Evolutionary conservation across 164 flowering plant genomes (phyloP), one percentile per base, ranked within the genome.

Genomic region (Tinospora cordifolia): DNA sequence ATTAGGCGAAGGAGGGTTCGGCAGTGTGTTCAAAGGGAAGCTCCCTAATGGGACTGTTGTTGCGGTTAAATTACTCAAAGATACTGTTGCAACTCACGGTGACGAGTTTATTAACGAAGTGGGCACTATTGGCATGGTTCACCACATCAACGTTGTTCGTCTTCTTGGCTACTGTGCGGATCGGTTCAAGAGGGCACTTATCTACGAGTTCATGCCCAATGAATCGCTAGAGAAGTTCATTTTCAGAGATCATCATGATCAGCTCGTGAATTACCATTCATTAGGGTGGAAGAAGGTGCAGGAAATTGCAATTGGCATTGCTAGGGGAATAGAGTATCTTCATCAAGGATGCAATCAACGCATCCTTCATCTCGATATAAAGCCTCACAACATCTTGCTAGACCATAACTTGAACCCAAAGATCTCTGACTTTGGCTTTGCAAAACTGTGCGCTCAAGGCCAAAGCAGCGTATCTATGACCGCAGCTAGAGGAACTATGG

Each of bases 41-140:
- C 58, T 70, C 25, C 66, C 66, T 26, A 62, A 30, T 3, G 44
- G 67, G 8, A 39, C 44, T 21, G 6, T 15, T 6, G 26, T 62
- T 30, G 73, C 73, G 3, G 60, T 70, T 21, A 70, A 70, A 41
- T 11, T 62, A 10, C 67, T 70, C 3, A 30, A 30, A 30, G 57
- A 44, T 25, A 59, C 62, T 2, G 26, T 5, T 13, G 26, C 30
- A 9, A 25, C 62, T 25, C 67, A 70, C 12, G 63, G 66, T 30
- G 67, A 70, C 26, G 19, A 22, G 8, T 70, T 70, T 60, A 19
- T 70, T 19, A 70, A 70, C n/a, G 73, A 70, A 41, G 73, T 70
- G 6, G 39, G 8, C 2, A 70, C 60, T 12, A 30, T 70, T n/a
- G 73, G 73, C n/a, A 59, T 11, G 17, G 63, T 70, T 39, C 58